Conservation (phyloP, 352 stramenopile genomes). For the Phytophthora pisi region DNA sequence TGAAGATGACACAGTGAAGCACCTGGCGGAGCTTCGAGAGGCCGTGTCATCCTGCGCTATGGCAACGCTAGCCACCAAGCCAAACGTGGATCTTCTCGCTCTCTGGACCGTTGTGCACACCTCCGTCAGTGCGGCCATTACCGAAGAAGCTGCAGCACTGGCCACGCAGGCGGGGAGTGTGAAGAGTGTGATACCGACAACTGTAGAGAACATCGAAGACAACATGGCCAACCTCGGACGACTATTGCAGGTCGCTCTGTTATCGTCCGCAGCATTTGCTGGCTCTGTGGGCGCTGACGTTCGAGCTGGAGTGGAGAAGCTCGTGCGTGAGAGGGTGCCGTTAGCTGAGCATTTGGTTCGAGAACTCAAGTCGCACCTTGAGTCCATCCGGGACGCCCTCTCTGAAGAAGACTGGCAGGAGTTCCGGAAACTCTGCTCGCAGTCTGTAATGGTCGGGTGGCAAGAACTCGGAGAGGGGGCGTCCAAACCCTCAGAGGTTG, state of each 20-base stretch:
- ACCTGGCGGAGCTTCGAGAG: background rate
- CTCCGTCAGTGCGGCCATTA: background rate
- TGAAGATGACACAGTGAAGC: background rate
- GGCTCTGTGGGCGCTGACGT: background rate
- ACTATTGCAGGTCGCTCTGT: background rate
- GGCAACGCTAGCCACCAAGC: background rate
- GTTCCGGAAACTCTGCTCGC: background rate
- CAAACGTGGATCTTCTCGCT: background rate
- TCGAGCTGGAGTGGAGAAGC: background rate
- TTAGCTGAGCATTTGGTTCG: background rate
- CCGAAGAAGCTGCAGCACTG: background rate
- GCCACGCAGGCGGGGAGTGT: background rate
- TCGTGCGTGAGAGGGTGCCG: background rate
- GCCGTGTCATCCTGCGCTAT: background rate
- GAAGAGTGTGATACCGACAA: background rate
- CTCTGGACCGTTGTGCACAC: background rate
- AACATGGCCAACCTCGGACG: background rate
- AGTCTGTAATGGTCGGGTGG: background rate
- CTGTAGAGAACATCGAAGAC: background rate
- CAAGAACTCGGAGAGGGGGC: slow-evolving; percentile 1
- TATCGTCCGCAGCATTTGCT: background rate
- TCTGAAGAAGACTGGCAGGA: slow-evolving; percentile 1
- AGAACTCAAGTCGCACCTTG: background rate
- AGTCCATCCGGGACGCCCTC: background rate
- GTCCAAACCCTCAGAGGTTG: background rate